phyloP scores from a whole-genome alignment of 2,329 filamentous ascomycete species.

The Fusarium hainanense region DNA sequence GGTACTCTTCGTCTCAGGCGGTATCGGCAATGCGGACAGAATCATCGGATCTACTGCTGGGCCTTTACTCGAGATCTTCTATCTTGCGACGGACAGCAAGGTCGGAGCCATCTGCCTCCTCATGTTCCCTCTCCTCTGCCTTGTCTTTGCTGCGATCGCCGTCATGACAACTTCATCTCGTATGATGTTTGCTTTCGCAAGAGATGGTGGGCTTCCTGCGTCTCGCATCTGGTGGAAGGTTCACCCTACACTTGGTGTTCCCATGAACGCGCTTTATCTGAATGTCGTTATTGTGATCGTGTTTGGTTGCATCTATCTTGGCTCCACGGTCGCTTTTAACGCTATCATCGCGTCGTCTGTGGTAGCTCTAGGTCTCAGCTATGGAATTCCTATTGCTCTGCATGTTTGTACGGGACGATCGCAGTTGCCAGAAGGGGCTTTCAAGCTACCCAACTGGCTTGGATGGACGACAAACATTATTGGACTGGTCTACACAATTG shows the following conservation, averaged over 20 bases:
- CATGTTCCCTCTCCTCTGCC: slow-evolving; percentile 74
- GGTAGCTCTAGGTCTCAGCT: slow-evolving; percentile 76
- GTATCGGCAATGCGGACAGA: slow-evolving; percentile 57
- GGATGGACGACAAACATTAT: slow-evolving; percentile 52
- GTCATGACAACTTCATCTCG: slow-evolving; percentile 74
- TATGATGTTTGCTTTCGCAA: slow-evolving; percentile 74
- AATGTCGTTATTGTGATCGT: slow-evolving; percentile 71
- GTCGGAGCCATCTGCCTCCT: slow-evolving; percentile 72
- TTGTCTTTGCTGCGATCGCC: slow-evolving; percentile 70
- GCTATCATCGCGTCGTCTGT: slow-evolving; percentile 78
- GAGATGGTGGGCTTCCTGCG: slow-evolving; percentile 73
- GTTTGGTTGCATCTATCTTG: slow-evolving; percentile 77
- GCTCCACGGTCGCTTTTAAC: slow-evolving; percentile 72
- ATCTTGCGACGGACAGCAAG: slow-evolving; percentile 69
- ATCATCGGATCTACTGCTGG: slow-evolving; percentile 66
- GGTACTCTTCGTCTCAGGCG: slow-evolving; percentile 71
- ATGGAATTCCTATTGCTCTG: slow-evolving; percentile 78
- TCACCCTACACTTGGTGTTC: slow-evolving; percentile 69
- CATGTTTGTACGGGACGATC: slow-evolving; percentile 73
- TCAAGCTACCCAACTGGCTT: slow-evolving; percentile 49
- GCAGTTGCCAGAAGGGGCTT: slow-evolving; percentile 66
- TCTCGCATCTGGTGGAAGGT: slow-evolving; percentile 70
- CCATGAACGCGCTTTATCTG: slow-evolving; percentile 73
- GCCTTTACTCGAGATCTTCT: slow-evolving; percentile 71
- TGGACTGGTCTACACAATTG: slow-evolving; percentile 70